phyloP scores from a whole-genome alignment of 2,329 filamentous ascomycete genomes.

The Stromatinia cepivora region DNA sequence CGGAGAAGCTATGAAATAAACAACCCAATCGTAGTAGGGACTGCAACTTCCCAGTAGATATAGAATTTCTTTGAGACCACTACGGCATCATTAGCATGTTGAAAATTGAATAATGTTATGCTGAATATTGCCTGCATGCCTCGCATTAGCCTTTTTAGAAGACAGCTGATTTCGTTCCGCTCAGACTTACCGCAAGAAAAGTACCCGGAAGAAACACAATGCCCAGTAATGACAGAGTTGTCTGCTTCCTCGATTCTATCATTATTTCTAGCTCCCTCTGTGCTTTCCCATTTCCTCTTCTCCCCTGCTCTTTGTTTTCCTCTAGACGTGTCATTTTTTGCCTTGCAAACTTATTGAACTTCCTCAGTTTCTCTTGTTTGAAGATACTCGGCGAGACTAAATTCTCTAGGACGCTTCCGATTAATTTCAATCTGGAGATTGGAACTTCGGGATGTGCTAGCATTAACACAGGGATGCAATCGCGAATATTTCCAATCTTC shows the following conservation, averaged over 20 bases:
- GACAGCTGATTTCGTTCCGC: accelerated
- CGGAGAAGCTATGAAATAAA: not conserved
- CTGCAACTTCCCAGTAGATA: not conserved
- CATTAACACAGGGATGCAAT: too few species aligned
- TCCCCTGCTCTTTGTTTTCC: conserved; percentile 2
- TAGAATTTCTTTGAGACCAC: not conserved
- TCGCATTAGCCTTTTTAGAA: not conserved
- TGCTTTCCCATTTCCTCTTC: conserved; percentile 15
- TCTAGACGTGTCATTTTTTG: conserved; percentile 9
- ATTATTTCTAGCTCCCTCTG: conserved; percentile 20
- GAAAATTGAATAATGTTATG: not conserved
- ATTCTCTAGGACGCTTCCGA: conserved; percentile 12
- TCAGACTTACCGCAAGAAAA: conserved; percentile 13
- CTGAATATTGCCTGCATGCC: conserved; percentile 1
- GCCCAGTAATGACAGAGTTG: conserved; percentile 20
- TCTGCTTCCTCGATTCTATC: conserved; percentile 22
- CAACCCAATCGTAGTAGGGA: not conserved
- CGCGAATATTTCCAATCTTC: too few species aligned
- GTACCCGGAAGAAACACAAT: conserved; percentile 21
- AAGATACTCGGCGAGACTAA: conserved; percentile 22
- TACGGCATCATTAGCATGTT: not conserved
- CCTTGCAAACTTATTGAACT: conserved; percentile 11
- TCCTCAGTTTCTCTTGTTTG: conserved; percentile 18
- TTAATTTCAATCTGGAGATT: conserved; percentile 21
- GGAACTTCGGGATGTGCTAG: conserved; percentile 21